Conservation (phyloP, 2,329 filamentous ascomycete species). For the Calonectria pseudoreteaudii region DNA sequence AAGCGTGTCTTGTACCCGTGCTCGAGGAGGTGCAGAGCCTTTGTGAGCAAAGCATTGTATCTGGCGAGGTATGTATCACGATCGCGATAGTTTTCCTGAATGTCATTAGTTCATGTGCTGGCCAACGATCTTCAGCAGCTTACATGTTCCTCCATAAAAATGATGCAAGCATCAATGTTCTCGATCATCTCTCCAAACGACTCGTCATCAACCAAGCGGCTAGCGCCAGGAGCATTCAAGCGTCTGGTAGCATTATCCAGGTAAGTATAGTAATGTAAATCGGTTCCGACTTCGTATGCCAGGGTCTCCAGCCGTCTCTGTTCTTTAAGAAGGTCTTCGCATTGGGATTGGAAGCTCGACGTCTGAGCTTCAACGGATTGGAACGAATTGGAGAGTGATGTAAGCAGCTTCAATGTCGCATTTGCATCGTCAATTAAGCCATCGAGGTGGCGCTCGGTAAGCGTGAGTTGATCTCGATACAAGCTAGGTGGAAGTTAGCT, state of each 20-base stretch:
- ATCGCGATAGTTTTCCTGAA: conserved; percentile 83
- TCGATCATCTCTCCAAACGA: conserved; percentile 90
- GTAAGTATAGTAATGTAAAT: conserved; percentile 95
- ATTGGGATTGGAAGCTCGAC: conserved; percentile 91
- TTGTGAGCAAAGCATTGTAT: conserved; percentile 83
- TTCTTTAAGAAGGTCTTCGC: conserved; percentile 86
- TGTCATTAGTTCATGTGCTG: not conserved
- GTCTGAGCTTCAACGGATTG: conserved; percentile 89
- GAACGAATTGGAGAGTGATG: conserved; percentile 86
- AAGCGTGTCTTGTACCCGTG: conserved; percentile 65
- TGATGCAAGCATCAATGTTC: conserved; percentile 89
- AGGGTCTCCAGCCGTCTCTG: conserved; percentile 83
- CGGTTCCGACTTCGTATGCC: conserved; percentile 86
- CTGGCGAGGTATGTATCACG: conserved; percentile 88
- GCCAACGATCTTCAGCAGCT: conserved; percentile 43
- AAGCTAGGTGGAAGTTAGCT: conserved; percentile 61
- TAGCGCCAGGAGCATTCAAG: conserved; percentile 91
- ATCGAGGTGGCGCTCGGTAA: conserved; percentile 86
- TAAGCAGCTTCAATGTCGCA: conserved; percentile 79
- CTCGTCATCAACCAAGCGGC: conserved; percentile 84
- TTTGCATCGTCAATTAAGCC: conserved; percentile 82
- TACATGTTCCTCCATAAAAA: conserved; percentile 91
- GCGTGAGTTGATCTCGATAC: conserved; percentile 83
- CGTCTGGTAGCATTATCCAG: conserved; percentile 90
- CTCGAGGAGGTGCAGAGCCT: conserved; percentile 72